Base-by-base conservation (phyloP, 768 basidiomycete genomes). In the Lyophyllum atratum region DNA sequence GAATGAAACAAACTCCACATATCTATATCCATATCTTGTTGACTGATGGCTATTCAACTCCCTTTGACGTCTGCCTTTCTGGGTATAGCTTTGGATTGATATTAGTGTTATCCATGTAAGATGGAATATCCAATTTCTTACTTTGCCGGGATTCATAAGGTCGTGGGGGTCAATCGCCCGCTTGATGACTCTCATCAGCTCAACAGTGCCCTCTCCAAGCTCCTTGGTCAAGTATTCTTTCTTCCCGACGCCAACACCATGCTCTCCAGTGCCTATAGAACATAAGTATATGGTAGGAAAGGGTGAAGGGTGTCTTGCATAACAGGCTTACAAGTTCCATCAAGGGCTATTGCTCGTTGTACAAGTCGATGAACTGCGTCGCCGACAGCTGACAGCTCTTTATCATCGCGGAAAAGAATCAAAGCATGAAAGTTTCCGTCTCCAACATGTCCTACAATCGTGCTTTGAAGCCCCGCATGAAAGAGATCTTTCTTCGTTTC, bases 161-260 rank as follows among this genome's bases (percentile, higher is more conserved):
- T 90, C 85, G 46, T 83, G 66, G 0, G 94, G 93, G 70, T 96
- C 94, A 12, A 94, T 75, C 2, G 87, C 80, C 39, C 73, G 72
- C 72, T 96, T 98, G 64, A 97, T 80, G n/a, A 80, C 83, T 75
- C 84, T 85, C 93, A 97, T 94, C 10, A 96, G 74, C 46, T 85
- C 82, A 11, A 97, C 87, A 0, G 94, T 95, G 4, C 85, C 87
- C 45, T 76, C 76, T 0, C 95, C 95, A 0, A 98, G 81, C 69
- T 98, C 95, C n/a, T 86, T 80, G 17, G 75, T 69, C 2, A 98
- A 81, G 70, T 92, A 96, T 65, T 89, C 84, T 63, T 85, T 89
- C 75, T 95, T 95, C 10, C 93, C 93, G 7, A 94, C 71, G 1
- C 93, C 93, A 14, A 95, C 88, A 0, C 93, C 93, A 68, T 95